Evolutionary conservation across 352 stramenopile genomes (phyloP).

Genomic region (Bremia lactucae): DNA sequence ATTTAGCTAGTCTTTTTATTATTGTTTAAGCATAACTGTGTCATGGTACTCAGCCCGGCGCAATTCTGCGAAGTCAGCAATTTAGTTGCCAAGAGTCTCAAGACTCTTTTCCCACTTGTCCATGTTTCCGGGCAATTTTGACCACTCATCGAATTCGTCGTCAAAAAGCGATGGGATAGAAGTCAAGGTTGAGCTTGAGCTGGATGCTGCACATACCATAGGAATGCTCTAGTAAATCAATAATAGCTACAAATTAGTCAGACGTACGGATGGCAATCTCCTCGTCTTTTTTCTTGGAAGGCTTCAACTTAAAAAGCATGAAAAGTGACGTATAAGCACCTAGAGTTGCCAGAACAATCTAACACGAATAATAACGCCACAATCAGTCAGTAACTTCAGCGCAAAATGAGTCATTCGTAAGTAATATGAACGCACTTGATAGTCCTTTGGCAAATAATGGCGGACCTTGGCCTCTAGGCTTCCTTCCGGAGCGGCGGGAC

Average conservation of each 20-base stretch:
- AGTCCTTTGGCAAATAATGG: slow-evolving; percentile 73
- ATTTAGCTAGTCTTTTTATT: no score
- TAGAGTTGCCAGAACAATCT: slow-evolving; percentile 80
- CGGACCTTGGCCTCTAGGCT: slow-evolving; percentile 80
- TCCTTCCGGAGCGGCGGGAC: slow-evolving; percentile 43
- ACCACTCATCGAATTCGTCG: slow-evolving; percentile 82
- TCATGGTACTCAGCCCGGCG: no score
- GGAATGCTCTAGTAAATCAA: background rate
- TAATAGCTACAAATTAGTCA: background rate
- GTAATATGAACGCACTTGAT: slow-evolving; percentile 45
- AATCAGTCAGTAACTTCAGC: background rate
- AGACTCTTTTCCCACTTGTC: slow-evolving; percentile 84
- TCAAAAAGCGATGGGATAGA: slow-evolving; percentile 76
- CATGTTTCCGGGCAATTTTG: slow-evolving; percentile 73
- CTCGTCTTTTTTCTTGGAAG: slow-evolving; percentile 69
- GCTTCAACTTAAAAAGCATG: slow-evolving; percentile 79
- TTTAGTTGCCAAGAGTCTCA: slow-evolving; percentile 76
- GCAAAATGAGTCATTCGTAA: no score
- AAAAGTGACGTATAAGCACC: slow-evolving; percentile 74
- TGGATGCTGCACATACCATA: slow-evolving; percentile 17
- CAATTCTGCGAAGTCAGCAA: no score
- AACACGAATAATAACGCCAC: background rate
- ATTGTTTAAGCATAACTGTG: no score
- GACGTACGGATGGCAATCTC: slow-evolving; percentile 36
- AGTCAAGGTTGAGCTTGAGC: slow-evolving; percentile 31